A percentile compares a stretch with the other conserved stretches of the same genome.
Conservation (phyloP, 257 asterid species). For the Solanum lycopersicoides region DNA sequence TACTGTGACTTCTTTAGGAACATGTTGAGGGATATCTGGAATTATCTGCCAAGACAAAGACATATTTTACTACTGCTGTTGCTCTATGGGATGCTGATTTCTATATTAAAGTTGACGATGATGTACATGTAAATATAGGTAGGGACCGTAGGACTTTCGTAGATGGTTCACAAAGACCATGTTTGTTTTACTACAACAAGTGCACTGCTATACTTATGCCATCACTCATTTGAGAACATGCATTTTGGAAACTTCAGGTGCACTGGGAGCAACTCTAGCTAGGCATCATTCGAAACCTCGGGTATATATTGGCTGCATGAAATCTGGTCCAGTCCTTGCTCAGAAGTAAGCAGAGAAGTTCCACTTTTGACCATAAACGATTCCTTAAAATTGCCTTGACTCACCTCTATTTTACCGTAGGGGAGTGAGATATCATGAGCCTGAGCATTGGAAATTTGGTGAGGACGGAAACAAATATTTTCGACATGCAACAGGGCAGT, state of each 20-base stretch:
- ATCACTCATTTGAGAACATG: not conserved
- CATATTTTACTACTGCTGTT: conserved; percentile 72
- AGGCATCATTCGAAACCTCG: conserved; percentile 72
- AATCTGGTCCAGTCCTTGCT: conserved; percentile 88
- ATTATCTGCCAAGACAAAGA: conserved; percentile 77
- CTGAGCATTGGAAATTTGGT: conserved; percentile 94
- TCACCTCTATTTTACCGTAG: conserved; percentile 16
- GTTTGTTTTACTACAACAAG: not conserved
- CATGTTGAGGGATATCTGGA: conserved; percentile 93
- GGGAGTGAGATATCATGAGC: conserved; percentile 90
- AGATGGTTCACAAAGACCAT: not conserved
- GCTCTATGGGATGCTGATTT: conserved; percentile 88
- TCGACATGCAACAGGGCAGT: conserved; percentile 92
- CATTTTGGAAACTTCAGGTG: conserved; percentile 34
- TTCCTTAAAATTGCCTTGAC: not conserved
- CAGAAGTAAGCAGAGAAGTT: conserved; percentile 50
- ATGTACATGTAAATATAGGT: conserved; percentile 89
- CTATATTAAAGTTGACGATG: conserved; percentile 88
- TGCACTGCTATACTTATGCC: not conserved
- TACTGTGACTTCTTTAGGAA: conserved; percentile 26
- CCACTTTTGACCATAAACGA: not conserved
- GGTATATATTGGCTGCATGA: conserved; percentile 92
- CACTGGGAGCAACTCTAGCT: conserved; percentile 66
- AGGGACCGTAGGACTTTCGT: conserved; percentile 16
- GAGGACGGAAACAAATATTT: conserved; percentile 88